Base-by-base conservation (phyloP, 768 basidiomycete genomes). In the Suillus clintonianus region DNA sequence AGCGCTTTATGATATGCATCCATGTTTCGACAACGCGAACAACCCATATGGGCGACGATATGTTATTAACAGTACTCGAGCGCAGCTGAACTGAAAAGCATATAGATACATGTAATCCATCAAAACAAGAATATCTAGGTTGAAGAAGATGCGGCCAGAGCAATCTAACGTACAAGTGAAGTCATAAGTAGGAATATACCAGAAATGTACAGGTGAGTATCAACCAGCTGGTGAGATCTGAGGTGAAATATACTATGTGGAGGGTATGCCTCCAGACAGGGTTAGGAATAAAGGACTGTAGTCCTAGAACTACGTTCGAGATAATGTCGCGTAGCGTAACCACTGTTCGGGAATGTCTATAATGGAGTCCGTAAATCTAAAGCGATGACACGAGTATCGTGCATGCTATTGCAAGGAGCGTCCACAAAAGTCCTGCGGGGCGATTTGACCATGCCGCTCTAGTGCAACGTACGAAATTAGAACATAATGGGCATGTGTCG, bases 391-490 rank as follows among this genome's bases (percentile, higher is more conserved):
- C 61, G 51, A 69, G 24, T 47, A 45, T 24, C 11, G 55, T 45
- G 48, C 61, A 72, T 14, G 39, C 47, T 22, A 72, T 62, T 36
- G 63, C 32, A 41, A 74, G 34, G n/a, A 61, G 15, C 14, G 53
- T 59, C 72, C 70, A 70, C 58, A 39, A 50, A 17, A 55, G 32
- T 8, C 42, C 22, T 13, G 32, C 59, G 24, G 67, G 66, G 24
- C 58, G 56, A 62, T 56, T n/a, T 43, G 67, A 64, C 59, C 43
- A 62, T 37, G 19, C 45, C 22, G 70, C 72, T 34, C 72, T 72
- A 36, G 32, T 14, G 19, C 19, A 32, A 61, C 13, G 19, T 58
- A 43, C n/a, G 43, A 22, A 41, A 37, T 34, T 27, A 59, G 39
- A 7, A 37, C 6, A 24, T n/a, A 15, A 56, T 65, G 59, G 68